Percentiles rank a stretch among this genome's conserved stretches.
These are phyloP conservation scores for Salix caprea DNA, from an alignment of 345 rosid genomes.

Conservation along the genomic window DNA sequence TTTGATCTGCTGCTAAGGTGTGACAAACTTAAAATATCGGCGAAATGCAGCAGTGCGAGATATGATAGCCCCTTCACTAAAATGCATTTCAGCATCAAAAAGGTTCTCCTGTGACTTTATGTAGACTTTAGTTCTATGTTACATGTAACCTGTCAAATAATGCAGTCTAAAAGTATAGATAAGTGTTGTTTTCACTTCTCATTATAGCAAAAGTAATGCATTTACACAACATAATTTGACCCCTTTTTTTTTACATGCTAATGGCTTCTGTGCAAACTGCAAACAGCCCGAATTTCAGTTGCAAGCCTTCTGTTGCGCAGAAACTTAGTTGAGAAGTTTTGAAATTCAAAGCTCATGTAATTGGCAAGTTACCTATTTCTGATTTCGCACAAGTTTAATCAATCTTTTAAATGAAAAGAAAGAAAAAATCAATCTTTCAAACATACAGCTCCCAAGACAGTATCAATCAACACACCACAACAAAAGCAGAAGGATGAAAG, in stretches of 20 bases:
- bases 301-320: neutral
- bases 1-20: neutral
- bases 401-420: neutral
- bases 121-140: neutral
- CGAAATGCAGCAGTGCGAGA: neutral
- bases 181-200: neutral
- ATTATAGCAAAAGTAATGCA: too few relatives aligned
- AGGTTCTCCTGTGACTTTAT: neutral
- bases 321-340: neutral
- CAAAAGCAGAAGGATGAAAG: neutral
- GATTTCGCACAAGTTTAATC: neutral
- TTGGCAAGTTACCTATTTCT: neutral
- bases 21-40: neutral
- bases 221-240: neutral
- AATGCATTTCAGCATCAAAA: neutral
- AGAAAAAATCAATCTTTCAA: too few relatives aligned
- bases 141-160: neutral
- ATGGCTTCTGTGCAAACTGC: neutral
- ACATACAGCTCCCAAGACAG: neutral
- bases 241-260: too few relatives aligned
- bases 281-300: neutral
- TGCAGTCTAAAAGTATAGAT: too few relatives aligned
- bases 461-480: neutral
- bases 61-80: neutral
- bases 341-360: neutral